Evolutionary conservation across 108 stramenopile genomes (phyloP), one percentile per base, ranked within the genome.

Genomic region (Fragilariopsis cylindrus): DNA sequence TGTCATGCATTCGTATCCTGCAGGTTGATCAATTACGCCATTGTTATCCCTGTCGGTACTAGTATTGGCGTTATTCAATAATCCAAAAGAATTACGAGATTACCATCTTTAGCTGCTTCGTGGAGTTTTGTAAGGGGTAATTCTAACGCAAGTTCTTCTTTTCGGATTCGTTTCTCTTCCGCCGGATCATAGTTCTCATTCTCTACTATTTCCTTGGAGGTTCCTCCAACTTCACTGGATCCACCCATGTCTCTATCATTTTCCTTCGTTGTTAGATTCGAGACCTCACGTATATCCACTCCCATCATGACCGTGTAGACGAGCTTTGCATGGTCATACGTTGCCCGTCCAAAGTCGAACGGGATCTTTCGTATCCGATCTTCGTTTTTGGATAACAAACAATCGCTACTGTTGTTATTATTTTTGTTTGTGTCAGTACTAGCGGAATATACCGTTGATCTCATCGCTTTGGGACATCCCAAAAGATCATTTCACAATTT

Each of bases 331-430:
- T 49, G 52, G 57, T 84, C 77, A 76, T 88, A 81, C 0, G 88
- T 88, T 3, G 95, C 92, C 48, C 89, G 82, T 5, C 92, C 92
- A 7, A 89, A 75, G 75, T 91, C 87, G 57, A 96, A 73, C 8
- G 95, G 95, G n/a, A 96, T 81, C 58, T 78, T 83, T 60, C 89
- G 81, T 52, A 90, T 65, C 48, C 92, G 60, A 15, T 60, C 74
- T 63, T 90, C 88, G 42, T 75, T 63, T 48, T 49, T 46, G 4
- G 63, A 60, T 48, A 74, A 69, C 42, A 71, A 42, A 52, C 4
- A 45, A 15, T 50, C 60, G 16, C 39, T 41, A 11, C 7, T 49
- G 4, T 5, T 11, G 3, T 46, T 46, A 11, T 62, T 62, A 42
- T 41, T 72, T 48, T 60, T 60, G 18, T 60, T 18, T n/a, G 18